Conservation (phyloP, 805 yeast species). For the Saccharomyces cerevisiae region DNA sequence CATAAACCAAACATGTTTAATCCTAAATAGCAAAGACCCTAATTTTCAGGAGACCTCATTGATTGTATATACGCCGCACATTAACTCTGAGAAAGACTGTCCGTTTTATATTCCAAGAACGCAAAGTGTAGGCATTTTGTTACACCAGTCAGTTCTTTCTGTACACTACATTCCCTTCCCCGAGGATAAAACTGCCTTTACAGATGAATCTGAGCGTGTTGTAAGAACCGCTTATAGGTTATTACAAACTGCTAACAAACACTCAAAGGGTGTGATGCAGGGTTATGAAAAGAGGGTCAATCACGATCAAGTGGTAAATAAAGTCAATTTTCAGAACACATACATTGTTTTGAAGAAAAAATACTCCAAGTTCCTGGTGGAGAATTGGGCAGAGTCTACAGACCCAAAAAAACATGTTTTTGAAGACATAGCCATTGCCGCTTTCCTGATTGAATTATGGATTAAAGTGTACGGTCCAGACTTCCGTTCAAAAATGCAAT, state of each 20-base stretch:
- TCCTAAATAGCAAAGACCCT: constrained; percentile 29
- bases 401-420: constrained; percentile 94
- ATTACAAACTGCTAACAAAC: constrained; percentile 71
- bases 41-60: constrained; percentile 35
- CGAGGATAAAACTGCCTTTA: constrained; percentile 20
- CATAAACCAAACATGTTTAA: constrained; percentile 75
- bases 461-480: constrained; percentile 36
- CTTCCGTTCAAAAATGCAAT: constrained; percentile 39
- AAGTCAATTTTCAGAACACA: constrained; percentile 72
- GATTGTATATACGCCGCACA: constrained; percentile 74
- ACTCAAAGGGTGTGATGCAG: constrained; percentile 70
- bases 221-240: constrained; percentile 76
- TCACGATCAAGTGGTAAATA: constrained; percentile 80
- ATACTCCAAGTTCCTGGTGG: constrained; percentile 67
- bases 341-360: constrained; percentile 75
- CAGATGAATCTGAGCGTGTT: constrained; percentile 45
- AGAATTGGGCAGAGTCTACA: constrained; percentile 85
- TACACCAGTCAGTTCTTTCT: constrained; percentile 42
- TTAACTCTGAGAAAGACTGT: constrained; percentile 45
- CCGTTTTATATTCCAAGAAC: constrained; percentile 92
- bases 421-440: constrained; percentile 93
- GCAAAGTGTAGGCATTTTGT: constrained; percentile 64
- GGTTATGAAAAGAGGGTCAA: constrained; percentile 85
- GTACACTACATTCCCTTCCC: constrained; percentile 67
- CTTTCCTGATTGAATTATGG: constrained; percentile 88